phyloP scores from a whole-genome alignment of 805 yeast genomes.

The Candida bentonensis region DNA sequence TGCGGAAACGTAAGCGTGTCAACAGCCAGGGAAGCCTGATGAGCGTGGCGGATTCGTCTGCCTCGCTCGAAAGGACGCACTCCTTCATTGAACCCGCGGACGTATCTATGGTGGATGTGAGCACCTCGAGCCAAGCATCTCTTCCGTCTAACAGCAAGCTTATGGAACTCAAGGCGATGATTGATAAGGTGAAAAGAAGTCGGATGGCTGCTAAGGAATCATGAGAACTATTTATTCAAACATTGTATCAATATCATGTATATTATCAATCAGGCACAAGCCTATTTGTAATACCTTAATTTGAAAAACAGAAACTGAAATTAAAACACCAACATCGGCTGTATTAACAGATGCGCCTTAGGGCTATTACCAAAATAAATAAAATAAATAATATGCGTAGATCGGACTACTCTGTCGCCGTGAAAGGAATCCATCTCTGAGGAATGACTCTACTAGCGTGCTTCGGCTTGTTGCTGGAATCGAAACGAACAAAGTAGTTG shows the following conservation, averaged over 20 bases:
- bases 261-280: too few relatives aligned
- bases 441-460: not conserved
- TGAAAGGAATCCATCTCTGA: not conserved
- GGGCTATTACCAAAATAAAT: not conserved
- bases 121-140: too few relatives aligned
- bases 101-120: too few relatives aligned
- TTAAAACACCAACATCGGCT: too few relatives aligned
- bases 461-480: not conserved
- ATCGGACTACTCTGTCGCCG: not conserved
- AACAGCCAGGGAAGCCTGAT: not conserved
- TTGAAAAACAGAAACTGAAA: too few relatives aligned
- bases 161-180: not conserved
- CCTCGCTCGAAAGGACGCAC: not conserved
- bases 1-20: not conserved
- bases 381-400: not conserved
- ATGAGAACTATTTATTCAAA: not conserved
- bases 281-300: too few relatives aligned
- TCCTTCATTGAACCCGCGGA: too few relatives aligned
- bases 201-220: not conserved
- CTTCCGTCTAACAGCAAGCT: not conserved
- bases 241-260: too few relatives aligned
- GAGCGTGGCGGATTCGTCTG: not conserved
- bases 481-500: not conserved
- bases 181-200: not conserved
- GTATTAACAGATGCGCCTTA: too few relatives aligned